Evolutionary conservation across 2,329 filamentous ascomycete species (phyloP).

Genomic region (Rugonectria rugulosa): DNA sequence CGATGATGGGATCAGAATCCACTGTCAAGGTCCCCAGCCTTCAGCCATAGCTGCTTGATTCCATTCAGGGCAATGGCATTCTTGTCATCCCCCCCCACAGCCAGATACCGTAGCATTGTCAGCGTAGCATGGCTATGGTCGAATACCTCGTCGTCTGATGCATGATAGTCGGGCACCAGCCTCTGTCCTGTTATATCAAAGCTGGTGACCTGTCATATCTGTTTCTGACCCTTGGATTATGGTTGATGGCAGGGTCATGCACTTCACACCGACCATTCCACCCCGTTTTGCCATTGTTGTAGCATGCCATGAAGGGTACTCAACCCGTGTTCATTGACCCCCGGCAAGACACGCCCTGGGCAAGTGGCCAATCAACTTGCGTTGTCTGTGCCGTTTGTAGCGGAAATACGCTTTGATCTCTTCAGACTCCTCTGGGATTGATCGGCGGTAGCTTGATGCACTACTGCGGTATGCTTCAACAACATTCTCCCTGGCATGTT

Average conservation of each 20-base stretch:
- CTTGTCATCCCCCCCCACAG: constrained; percentile 27
- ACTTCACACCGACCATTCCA: constrained; percentile 14
- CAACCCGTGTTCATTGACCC: constrained; percentile 11
- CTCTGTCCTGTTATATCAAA: constrained; percentile 3
- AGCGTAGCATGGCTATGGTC: constrained; percentile 32
- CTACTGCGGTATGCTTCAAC: constrained; percentile 5
- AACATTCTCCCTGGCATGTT: constrained; percentile 4
- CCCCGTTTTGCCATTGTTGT: background rate
- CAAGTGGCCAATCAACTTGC: constrained; percentile 2
- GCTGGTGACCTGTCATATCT: constrained; percentile 18
- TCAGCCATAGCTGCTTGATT: background rate
- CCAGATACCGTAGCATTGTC: constrained; percentile 20
- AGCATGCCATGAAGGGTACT: background rate
- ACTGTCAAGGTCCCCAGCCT: background rate
- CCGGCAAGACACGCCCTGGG: constrained; percentile 4
- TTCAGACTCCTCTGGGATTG: constrained; percentile 11
- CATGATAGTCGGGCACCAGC: background rate
- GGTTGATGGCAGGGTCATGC: constrained; percentile 17
- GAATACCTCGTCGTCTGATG: constrained; percentile 19
- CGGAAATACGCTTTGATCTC: constrained; percentile 7
- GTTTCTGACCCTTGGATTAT: constrained; percentile 11
- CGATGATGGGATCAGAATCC: background rate
- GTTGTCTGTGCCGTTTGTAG: constrained; percentile 9
- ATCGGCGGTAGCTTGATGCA: constrained; percentile 8
- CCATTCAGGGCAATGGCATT: constrained; percentile 20